A percentile compares a stretch with the other conserved stretches of the same genome.
Evolutionary conservation across 176 grass and related monocot genomes (phyloP).

Genomic region (Stipa capillata): DNA sequence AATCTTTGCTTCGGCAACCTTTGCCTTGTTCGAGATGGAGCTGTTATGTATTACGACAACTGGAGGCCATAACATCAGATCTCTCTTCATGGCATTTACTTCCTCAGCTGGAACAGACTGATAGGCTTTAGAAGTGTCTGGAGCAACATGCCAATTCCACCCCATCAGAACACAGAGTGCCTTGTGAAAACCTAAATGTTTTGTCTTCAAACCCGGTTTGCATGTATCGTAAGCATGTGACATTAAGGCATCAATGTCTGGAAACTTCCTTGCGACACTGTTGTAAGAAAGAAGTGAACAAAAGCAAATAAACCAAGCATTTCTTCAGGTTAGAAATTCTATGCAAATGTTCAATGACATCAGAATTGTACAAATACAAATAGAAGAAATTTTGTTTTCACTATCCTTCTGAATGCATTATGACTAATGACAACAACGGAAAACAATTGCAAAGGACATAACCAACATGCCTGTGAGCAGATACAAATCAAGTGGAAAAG

Average conservation of each 20-base stretch:
- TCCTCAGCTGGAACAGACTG: conserved; percentile 46
- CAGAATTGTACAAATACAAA: background rate
- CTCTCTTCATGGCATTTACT: conserved; percentile 49
- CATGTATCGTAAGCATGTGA: conserved; percentile 57
- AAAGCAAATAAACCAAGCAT: conserved; percentile 31
- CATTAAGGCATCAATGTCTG: conserved; percentile 47
- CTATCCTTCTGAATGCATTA: background rate
- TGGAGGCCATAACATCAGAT: conserved; percentile 93
- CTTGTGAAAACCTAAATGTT: conserved; percentile 79
- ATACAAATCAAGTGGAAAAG: background rate
- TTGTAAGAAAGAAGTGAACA: conserved; percentile 30
- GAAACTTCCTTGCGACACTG: conserved; percentile 66
- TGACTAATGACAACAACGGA: background rate
- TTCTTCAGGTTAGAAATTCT: conserved; percentile 27
- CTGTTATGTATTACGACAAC: conserved; percentile 71
- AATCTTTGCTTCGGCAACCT: conserved; percentile 23
- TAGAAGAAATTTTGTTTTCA: background rate
- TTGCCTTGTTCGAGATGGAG: conserved; percentile 28
- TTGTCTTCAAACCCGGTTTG: conserved; percentile 70
- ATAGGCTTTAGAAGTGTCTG: conserved; percentile 60
- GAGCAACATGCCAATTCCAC: conserved; percentile 82
- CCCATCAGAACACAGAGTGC: conserved; percentile 92
- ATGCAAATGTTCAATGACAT: conserved; percentile 16
- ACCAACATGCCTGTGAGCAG: background rate
- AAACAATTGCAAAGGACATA: background rate